Evolutionary conservation across 1,284 basidiomycete genomes (phyloP), one percentile per base, ranked within the genome.

Genomic region (Pseudozyma tsukubaensis): DNA sequence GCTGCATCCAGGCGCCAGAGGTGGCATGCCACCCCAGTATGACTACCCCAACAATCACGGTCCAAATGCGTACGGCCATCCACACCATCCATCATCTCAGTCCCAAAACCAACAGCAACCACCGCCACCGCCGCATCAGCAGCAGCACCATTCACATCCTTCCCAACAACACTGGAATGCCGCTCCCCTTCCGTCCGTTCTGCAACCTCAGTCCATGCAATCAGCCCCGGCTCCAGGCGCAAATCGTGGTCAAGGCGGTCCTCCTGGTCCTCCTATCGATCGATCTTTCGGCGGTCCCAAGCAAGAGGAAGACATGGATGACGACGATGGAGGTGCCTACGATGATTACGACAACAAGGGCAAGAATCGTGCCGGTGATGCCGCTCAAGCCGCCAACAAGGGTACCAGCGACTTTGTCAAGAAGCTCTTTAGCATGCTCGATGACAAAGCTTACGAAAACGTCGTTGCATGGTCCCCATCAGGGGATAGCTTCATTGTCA

Each of bases 401-500:
- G 69, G 72, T 37, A 74, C 79, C 1, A 78, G 84, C 73, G 94
- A 97, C 86, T 98, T 98, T 85, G 94, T 97, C 83, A 97, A 94
- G 87, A 95, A 95, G 86, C 87, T 98, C 14, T 96, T 79, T 71
- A 93, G 92, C 83, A 94, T 95, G 92, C 89, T 95, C 44, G 92
- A 94, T 83, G 93, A 94, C 83, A 88, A 89, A 36, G 85, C 89
- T 0, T 92, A 92, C 85, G 85, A 89, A 42, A 87, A 89, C 36
- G 89, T 94, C 70, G 92, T 98, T 8, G 91, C 90, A 0, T 97
- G 95, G 95, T 91, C 92, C 1, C 89, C 91, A 0, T 88, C 89
- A 48, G 94, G 94, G 48, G 91, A 94, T 79, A 93, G 91, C 80
- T 97, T 97, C 83, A 91, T 97, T 83, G 94, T 98, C 77, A 96